Evolutionary conservation across 2,329 filamentous ascomycete genomes (phyloP), one percentile per base, ranked within the genome.

Genomic region (Colletotrichum ledebouriae): DNA sequence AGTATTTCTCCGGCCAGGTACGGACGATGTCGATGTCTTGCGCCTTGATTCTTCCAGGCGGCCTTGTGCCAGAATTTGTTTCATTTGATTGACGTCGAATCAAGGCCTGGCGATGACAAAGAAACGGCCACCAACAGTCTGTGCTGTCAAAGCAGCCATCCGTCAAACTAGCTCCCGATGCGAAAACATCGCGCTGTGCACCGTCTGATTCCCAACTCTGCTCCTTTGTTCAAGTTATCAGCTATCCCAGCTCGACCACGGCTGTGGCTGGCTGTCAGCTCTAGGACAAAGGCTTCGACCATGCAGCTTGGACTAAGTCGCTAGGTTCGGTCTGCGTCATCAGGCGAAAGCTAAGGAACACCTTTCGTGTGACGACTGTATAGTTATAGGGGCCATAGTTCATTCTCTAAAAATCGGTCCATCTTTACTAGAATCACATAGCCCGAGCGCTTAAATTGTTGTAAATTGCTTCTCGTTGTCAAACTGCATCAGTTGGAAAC

Each of bases 261-360:
- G 52, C 52, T 29, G 29, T 29, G 29, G 29, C 29, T 29, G 29
- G 6, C 25, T 55, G 33, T 55, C 34, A 39, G 50, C 50, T 37
- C 33, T 39, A 37, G 20, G n/a, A 55, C 50, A 37, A 33, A 33
- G 50, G 11, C 50, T 17, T 17, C n/a, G 13, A 20, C 33, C n/a
- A 34, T 52, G 9, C 25, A 39, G 50, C 50, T 55, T 22, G 15
- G 34, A 41, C 39, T 20, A 47, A 55, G 63, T 29, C 63, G 63
- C 47, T 17, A 34, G 13, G 20, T 29, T 61, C 37, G 57, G 47
- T 39, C 4, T 61, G 63, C 63, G 57, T 61, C 63, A 41, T 61
- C 25, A 5, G 49, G 15, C 49, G 5, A 17, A 33, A 15, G 22
- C 29, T 29, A 13, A n/a, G 9, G n/a, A 6, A 11, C 2, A 11